Evolutionary conservation across 257 asterid genomes (phyloP).

Genomic region (Fraxinus americana): DNA sequence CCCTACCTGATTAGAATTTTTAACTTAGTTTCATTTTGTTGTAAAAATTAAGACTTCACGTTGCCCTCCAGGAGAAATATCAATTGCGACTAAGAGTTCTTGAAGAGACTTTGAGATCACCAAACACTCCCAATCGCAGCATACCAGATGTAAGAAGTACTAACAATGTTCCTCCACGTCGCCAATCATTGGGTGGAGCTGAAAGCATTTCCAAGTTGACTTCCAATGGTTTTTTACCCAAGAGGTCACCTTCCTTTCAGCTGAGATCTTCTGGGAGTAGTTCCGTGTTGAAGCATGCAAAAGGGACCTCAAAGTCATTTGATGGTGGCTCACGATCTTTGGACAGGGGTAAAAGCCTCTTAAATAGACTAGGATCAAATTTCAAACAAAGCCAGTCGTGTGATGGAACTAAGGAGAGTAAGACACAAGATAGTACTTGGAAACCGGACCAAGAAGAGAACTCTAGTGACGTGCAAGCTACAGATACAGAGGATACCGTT

Average conservation of each 20-base stretch:
- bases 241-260: constrained; percentile 91
- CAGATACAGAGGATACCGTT: constrained; percentile 74
- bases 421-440: constrained; percentile 57
- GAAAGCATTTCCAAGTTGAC: constrained; percentile 79
- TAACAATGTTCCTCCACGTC: constrained; percentile 76
- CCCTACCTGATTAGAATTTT: background rate
- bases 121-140: constrained; percentile 58
- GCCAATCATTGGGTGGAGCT: constrained; percentile 93
- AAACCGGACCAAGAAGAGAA: constrained; percentile 71
- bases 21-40: background rate
- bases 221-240: constrained; percentile 84
- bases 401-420: constrained; percentile 80
- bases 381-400: constrained; percentile 90
- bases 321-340: constrained; percentile 93
- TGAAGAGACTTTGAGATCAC: constrained; percentile 87
- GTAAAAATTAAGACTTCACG: constrained; percentile 7
- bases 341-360: constrained; percentile 78
- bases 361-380: constrained; percentile 84
- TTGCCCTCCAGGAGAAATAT: constrained; percentile 71
- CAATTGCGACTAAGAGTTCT: constrained; percentile 77
- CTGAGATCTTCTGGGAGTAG: constrained; percentile 89
- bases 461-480: constrained; percentile 50
- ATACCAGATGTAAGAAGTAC: constrained; percentile 71
- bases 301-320: constrained; percentile 96
- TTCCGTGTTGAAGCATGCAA: constrained; percentile 88